phyloP scores from a whole-genome alignment of 2,329 filamentous ascomycete genomes.

The Colletotrichum musicola region DNA sequence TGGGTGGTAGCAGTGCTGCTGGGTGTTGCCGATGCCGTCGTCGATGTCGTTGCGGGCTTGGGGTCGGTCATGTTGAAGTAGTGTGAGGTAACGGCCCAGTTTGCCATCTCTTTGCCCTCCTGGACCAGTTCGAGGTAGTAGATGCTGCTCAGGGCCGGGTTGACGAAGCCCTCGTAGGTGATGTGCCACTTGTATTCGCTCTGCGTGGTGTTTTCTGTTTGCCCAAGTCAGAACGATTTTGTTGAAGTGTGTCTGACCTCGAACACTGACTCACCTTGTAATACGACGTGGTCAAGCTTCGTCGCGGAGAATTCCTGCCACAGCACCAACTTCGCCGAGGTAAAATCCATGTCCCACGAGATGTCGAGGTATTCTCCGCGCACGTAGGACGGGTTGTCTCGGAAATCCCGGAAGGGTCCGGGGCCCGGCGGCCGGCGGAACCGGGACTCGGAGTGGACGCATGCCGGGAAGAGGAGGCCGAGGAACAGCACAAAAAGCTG shows the following conservation, averaged over 20 bases:
- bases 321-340: background rate
- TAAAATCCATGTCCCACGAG: background rate
- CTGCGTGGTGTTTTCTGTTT: background rate
- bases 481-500: background rate
- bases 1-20: no score
- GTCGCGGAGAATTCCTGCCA: background rate
- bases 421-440: conserved; percentile 1
- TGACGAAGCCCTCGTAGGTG: background rate
- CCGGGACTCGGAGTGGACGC: background rate
- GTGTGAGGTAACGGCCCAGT: background rate
- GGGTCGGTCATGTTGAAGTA: conserved; percentile 3
- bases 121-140: background rate
- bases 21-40: no score
- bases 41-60: no score
- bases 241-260: background rate
- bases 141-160: background rate
- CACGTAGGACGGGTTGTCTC: background rate
- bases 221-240: background rate
- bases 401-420: background rate
- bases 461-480: background rate
- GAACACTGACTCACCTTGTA: background rate
- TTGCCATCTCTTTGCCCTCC: background rate
- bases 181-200: background rate
- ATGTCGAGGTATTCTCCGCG: background rate
- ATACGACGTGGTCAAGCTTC: background rate